A percentile compares a stretch with the other conserved stretches of the same genome.
Evolutionary conservation across 768 basidiomycete species (phyloP).

Genomic region (Kwoniella mangroviensis): DNA sequence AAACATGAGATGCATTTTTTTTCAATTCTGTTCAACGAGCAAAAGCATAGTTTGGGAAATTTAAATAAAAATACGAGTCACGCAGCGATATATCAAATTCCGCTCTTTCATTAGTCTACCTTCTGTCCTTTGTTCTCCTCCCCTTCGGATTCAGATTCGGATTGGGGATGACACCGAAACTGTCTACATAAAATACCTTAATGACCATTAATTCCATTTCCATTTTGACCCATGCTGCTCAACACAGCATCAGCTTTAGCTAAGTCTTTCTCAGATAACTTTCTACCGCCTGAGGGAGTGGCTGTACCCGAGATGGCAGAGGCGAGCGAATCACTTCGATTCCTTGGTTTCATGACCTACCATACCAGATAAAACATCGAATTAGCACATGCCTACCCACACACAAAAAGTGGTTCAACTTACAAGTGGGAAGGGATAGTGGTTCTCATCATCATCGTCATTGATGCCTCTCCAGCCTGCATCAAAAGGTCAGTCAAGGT

Average conservation of each 20-base stretch:
- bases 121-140: background rate
- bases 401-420: background rate
- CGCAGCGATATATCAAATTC: too few species aligned
- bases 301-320: constrained; percentile 71
- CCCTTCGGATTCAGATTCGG: too few species aligned
- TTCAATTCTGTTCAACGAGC: too few species aligned
- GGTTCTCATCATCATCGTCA: constrained; percentile 72
- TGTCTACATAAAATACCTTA: background rate
- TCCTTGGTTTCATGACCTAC: constrained; percentile 57
- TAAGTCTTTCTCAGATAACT: constrained; percentile 84
- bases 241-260: constrained; percentile 85
- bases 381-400: background rate
- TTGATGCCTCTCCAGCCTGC: constrained; percentile 59
- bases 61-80: too few species aligned
- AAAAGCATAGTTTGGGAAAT: too few species aligned
- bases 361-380: background rate
- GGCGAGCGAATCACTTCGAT: constrained; percentile 60
- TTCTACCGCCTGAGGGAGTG: constrained; percentile 86
- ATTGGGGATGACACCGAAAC: too few species aligned
- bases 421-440: constrained; percentile 58
- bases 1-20: background rate
- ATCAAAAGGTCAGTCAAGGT: constrained; percentile 41
- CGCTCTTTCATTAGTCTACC: background rate
- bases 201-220: constrained; percentile 38
- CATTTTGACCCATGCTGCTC: constrained; percentile 50